Base-by-base conservation (phyloP, 2,329 filamentous ascomycete genomes). In the Phyllosticta citrichinensis region DNA sequence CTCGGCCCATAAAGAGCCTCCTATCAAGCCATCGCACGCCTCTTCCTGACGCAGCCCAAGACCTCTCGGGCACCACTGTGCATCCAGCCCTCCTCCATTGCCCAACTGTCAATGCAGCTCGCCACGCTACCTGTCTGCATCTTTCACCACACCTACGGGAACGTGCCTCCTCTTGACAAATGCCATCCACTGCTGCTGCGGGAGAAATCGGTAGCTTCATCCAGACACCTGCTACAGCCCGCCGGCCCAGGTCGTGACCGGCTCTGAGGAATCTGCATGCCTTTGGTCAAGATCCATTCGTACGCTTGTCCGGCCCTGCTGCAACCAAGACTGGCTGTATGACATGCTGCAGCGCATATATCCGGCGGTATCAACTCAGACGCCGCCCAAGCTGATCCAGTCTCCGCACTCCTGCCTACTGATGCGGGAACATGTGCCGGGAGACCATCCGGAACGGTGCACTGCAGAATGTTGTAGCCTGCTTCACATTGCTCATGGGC, bases 271-370 rank as follows among this genome's bases (percentile, higher is more conserved):
- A n/a, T n/a, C 17, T 11, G 40, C 14, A 17, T 47, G 17, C n/a
- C 17, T 14, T 47, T 47, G 40, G 17, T n/a, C 40, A 47, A n/a
- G 17, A 47, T 47, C 40, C 40, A n/a, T 17, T n/a, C 40, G 17
- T 47, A 14, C 5, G 40, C 40, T n/a, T 14, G 17, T 40, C 11
- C 11, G 35, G 35, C 35, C 11, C 17, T 40, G 30, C 30, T 33
- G 30, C 30, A 33, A 33, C 9, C 12, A 40, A 17, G 14, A 40
- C 33, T 40, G 33, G 14, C 40, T 53, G 58, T 52, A 47, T 54
- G 58, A 54, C 58, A 52, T 54, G 58, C 53, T 54, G 59, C 59
- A 61, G 59, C 54, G 47, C 59, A 57, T 56, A 50, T 61, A 25
- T 53, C 59, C 56, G 20, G 59, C 47, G 3, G 10, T 19, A 8